phyloP scores from a whole-genome alignment of 352 stramenopile genomes.

The Pythium graminicola region DNA sequence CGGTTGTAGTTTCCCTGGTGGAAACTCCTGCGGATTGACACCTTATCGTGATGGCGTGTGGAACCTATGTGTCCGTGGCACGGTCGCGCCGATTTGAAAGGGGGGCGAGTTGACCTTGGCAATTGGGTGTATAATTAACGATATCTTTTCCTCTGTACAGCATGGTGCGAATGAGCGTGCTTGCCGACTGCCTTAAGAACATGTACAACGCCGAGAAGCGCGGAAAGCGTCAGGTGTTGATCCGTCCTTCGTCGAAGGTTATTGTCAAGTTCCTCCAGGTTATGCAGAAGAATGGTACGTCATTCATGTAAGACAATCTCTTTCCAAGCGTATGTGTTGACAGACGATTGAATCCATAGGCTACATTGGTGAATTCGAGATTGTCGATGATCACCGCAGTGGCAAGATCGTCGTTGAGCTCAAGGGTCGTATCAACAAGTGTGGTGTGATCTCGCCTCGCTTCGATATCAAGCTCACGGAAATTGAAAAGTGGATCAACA shows the following conservation, averaged over 20 bases:
- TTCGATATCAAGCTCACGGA: constrained; percentile 97
- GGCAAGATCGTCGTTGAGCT: constrained; percentile 99
- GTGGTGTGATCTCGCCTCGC: constrained; percentile 97
- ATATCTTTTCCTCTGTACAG: constrained; percentile 27
- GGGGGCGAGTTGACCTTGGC: constrained; percentile 55
- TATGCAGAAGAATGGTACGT: constrained; percentile 99
- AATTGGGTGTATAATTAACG: constrained; percentile 37
- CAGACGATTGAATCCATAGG: constrained; percentile 69
- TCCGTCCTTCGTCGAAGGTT: constrained; percentile 99
- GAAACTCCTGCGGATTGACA: constrained; percentile 1
- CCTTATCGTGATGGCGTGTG: neutral
- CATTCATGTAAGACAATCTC: neutral
- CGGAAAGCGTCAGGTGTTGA: constrained; percentile 98
- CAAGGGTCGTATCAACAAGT: constrained; percentile 99
- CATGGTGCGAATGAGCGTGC: constrained; percentile 99
- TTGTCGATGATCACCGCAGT: constrained; percentile 98
- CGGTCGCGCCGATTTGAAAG: constrained; percentile 2
- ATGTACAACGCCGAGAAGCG: constrained; percentile 99
- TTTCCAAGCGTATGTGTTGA: too few species aligned
- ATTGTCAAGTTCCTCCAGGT: constrained; percentile 99
- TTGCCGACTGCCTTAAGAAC: constrained; percentile 99
- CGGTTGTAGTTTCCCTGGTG: constrained; percentile 6
- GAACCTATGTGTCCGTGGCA: neutral
- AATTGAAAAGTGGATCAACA: constrained; percentile 99
- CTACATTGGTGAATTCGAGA: constrained; percentile 99